Base-by-base conservation (phyloP, 352 stramenopile genomes). In the Phytophthora colocasiae region DNA sequence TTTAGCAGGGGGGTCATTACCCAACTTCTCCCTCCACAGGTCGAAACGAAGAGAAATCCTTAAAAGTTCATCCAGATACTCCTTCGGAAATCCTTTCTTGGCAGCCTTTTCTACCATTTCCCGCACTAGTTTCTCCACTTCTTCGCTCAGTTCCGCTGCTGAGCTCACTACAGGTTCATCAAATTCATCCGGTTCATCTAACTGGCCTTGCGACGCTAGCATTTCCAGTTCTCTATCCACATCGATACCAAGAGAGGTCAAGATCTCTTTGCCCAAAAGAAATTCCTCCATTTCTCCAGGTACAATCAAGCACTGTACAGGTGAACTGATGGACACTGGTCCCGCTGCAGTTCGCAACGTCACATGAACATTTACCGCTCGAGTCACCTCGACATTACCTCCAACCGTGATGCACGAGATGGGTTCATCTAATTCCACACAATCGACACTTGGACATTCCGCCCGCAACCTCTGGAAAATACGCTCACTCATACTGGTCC, bases 1-100 rank as follows among this genome's bases (percentile, higher is more conserved):
- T 31, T 40, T 19, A 12, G 53, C 46, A 5, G 62, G 62, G 53
- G 62, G 19, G 22, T 32, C 31, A 12, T 69, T 62, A 43, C 50
- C n/a, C 36, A 63, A 29, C 8, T 53, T 27, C 14, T 48, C 22
- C 29, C 48, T 47, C 58, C 58, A 59, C 4, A 66, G 29, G 31
- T 66, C 58, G 19, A 49, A 66, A 6, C 17, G 32, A 22, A 34
- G 15, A 9, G 43, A 22, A 32, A 63, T 63, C 9, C 34, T 19
- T 19, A 36, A 14, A 0, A 68, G 26, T 38, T 56, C 36, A 12
- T 31, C 43, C 11, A 60, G 8, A 47, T 61, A 38, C 8, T 50
- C 50, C 0, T 14, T 29, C 1, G 50, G 49, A 51, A 67, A 67
- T 41, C 59, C 50, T 12, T 14, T 8, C 24, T 41, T 4, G 14